Percentiles rank a stretch among this genome's conserved stretches.
Evolutionary conservation across 2,329 filamentous ascomycete genomes (phyloP).

Genomic region (Spiromastix sp.): DNA sequence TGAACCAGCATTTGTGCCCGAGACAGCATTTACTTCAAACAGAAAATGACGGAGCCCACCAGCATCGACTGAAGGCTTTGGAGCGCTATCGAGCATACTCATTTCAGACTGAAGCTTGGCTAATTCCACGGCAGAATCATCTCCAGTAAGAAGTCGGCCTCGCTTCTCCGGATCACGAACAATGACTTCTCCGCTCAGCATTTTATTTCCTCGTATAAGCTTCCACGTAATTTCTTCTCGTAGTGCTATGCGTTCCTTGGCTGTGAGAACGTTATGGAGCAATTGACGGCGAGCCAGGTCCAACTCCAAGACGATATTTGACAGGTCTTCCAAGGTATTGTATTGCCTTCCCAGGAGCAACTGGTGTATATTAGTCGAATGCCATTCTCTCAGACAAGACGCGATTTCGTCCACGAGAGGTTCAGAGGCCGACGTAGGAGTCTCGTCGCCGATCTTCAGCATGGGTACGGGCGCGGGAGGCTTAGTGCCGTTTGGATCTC

Average conservation of each 20-base stretch:
- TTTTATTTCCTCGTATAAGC: constrained; percentile 84
- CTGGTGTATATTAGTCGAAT: constrained; percentile 92
- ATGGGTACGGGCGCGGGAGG: constrained; percentile 91
- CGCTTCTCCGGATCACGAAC: constrained; percentile 77
- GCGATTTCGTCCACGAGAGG: constrained; percentile 96
- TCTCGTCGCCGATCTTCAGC: constrained; percentile 96
- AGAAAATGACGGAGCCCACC: constrained; percentile 68
- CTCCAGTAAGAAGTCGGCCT: constrained; percentile 77
- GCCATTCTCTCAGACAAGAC: constrained; percentile 94
- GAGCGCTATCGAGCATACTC: constrained; percentile 82
- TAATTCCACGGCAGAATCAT: constrained; percentile 86
- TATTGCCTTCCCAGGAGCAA: constrained; percentile 78
- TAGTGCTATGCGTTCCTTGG: constrained; percentile 67
- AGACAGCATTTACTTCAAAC: constrained; percentile 73
- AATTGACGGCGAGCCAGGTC: constrained; percentile 82
- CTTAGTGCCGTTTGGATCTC: constrained; percentile 55
- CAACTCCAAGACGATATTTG: constrained; percentile 67
- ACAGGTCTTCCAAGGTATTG: constrained; percentile 66
- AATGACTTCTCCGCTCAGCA: constrained; percentile 87
- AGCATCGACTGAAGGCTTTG: constrained; percentile 55
- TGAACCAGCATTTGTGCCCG: constrained; percentile 63
- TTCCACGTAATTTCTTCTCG: constrained; percentile 94
- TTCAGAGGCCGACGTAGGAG: constrained; percentile 76
- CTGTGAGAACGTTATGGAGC: constrained; percentile 85
- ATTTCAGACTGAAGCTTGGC: constrained; percentile 89